A percentile compares a stretch with the other conserved stretches of the same genome.
phyloP scores from a whole-genome alignment of 352 stramenopile genomes.

The Pythium pyrilobum region DNA sequence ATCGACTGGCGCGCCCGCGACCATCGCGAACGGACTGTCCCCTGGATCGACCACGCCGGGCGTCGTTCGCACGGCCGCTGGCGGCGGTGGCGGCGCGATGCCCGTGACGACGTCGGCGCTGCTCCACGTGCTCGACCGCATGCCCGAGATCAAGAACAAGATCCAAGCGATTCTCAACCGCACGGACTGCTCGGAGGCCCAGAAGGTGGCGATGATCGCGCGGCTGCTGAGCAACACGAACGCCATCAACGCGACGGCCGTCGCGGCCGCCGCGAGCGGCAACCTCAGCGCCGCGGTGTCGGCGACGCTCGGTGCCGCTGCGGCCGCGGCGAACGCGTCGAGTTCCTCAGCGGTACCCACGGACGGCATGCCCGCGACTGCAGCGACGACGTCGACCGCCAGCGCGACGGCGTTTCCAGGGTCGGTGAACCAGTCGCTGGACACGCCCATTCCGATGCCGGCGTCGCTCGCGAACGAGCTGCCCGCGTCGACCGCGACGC shows the following conservation, averaged over 20 bases:
- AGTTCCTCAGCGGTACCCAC: background rate
- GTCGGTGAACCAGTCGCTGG: conserved; percentile 3
- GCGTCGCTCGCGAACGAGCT: conserved; percentile 13
- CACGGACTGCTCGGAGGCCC: conserved; percentile 77
- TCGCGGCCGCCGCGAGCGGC: conserved; percentile 18
- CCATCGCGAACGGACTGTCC: background rate
- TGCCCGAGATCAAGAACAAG: conserved; percentile 89
- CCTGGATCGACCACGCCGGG: background rate
- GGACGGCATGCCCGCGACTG: background rate
- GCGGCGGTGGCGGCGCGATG: conserved; percentile 30
- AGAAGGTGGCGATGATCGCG: conserved; percentile 87
- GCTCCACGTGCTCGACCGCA: conserved; percentile 75
- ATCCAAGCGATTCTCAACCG: conserved; percentile 85
- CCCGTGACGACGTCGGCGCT: conserved; percentile 75
- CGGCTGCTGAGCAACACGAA: conserved; percentile 82
- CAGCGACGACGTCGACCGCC: background rate
- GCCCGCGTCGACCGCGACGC: background rate
- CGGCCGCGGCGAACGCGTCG: background rate
- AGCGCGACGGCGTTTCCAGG: background rate
- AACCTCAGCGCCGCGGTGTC: conserved; percentile 21
- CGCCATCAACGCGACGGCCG: conserved; percentile 42
- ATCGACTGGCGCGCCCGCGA: too few species aligned
- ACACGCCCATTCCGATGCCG: conserved; percentile 22
- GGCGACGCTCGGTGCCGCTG: conserved; percentile 13
- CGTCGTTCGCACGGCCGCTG: too few species aligned